Base-by-base conservation (phyloP, 345 rosid species). In the Boechera stricta region DNA sequence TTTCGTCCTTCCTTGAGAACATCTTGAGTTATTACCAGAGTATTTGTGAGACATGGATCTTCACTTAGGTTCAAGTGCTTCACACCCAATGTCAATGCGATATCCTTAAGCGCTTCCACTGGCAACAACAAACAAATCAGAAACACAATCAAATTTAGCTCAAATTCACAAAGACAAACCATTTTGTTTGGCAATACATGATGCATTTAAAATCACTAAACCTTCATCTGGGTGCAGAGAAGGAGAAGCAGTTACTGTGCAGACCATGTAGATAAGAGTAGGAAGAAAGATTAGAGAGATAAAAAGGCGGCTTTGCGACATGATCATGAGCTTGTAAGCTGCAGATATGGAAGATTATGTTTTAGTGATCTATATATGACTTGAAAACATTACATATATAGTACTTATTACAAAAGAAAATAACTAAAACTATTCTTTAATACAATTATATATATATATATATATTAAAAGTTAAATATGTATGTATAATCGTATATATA, bases 31-130 rank as follows among this genome's bases (percentile, higher is more conserved):
- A 79, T 79, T 10, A 67, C 32, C 7, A 69, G 68, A 42, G 75
- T 79, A 61, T 74, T 79, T 79, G 66, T n/a, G 3, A 73, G 53
- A 74, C 82, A 79, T 10, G 79, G 82, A 55, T 79, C 82, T 74
- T 74, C 79, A 69, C 75, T 61, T 62, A 73, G 32, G 60, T 74
- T 79, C 10, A 73, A 41, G 59, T 79, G 28, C 33, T 68, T 62
- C 1, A 74, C 71, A 53, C 82, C 79, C 0, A 79, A 61, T 26
- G 82, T 74, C 18, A 9, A 1, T n/a, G 74, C 64, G 0, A 79
- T 79, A 41, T 67, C 71, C 47, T 79, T 79, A 51, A 79, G 78
- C 1, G 75, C 75, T 61, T 72, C 42, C 59, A 61, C 82, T 79
- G 69, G 41, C 5, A 78, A 49, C 51, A 12, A 59, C 16, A 49